A percentile compares a stretch with the other conserved stretches of the same genome.
These are phyloP conservation scores for Centrapalus pauciflorus DNA, from an alignment of 129 eudicot genomes.

Conservation along the genomic window DNA sequence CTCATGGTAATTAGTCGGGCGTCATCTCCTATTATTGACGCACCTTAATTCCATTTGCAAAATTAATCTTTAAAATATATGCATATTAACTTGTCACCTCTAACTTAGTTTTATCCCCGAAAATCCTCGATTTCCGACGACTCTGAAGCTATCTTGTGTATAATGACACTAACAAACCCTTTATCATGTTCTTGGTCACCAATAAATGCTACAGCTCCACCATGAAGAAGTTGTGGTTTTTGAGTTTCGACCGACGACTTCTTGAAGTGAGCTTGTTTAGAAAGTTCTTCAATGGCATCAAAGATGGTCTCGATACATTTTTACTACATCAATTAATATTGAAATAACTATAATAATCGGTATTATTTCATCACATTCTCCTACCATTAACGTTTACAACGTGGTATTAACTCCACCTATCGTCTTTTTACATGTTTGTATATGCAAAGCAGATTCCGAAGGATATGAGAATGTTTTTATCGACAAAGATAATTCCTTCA, in stretches of 20 bases:
- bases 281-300: constrained; percentile 39
- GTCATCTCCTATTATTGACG: too few relatives aligned
- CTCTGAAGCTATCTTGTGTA: background rate
- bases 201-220: constrained; percentile 40
- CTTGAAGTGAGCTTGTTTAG: constrained; percentile 42
- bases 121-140: too few relatives aligned
- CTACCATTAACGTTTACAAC: constrained; percentile 24
- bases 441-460: constrained; percentile 24
- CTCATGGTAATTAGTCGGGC: too few relatives aligned
- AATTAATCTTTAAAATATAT: too few relatives aligned
- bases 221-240: constrained; percentile 24
- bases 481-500: constrained; percentile 48
- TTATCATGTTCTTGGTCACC: constrained; percentile 3
- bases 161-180: constrained; percentile 5
- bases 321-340: constrained; percentile 34
- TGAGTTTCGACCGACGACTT: background rate
- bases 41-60: too few relatives aligned
- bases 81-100: too few relatives aligned
- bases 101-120: too few relatives aligned
- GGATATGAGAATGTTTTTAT: constrained; percentile 30
- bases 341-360: constrained; percentile 36
- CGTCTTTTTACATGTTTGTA: constrained; percentile 34
- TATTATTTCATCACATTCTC: constrained; percentile 31
- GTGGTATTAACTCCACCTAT: constrained; percentile 33
- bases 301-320: constrained; percentile 41